Evolutionary conservation across 2,329 filamentous ascomycete species (phyloP), one percentile per base, ranked within the genome.

Genomic region (Drechslerella coelobrocha): DNA sequence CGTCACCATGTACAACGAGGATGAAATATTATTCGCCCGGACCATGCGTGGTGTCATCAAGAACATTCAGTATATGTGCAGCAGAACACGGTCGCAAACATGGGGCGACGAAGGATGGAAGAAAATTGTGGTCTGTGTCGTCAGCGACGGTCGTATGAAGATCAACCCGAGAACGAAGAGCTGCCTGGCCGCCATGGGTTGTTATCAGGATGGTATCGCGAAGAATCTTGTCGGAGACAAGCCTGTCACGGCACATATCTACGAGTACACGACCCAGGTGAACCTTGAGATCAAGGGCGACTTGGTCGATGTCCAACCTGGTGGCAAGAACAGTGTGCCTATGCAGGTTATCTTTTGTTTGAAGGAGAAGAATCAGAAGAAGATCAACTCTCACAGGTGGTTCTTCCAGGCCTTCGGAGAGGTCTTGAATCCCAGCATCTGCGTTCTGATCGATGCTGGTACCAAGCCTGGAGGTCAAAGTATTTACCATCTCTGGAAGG

Each of bases 351-450:
- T 99, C 2, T 99, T 99, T 83, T 99, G 94, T 79, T 80, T 99
- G 72, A 99, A 99, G 82, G 94, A 99, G 78, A 97, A 97, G 85
- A 99, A 99, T 78, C 92, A 97, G 82, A 99, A 99, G 83, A 99
- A 99, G 84, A 99, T 99, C 85, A 99, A 99, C 79, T 97, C 94
- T 0, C 94, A 99, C 79, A 84, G 94, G 78, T 99, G 94, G 94
- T 97, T 99, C 82, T 99, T 99, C 84, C 89, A 95, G 75, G 94
- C 93, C 0, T 99, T 99, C 78, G 94, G 94, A 29, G 86, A 88
- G 21, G 90, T 97, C 2, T 81, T 99, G 47, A 89, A 97, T 73
- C 94, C 94, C 39, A 97, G 97, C 77, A 96, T 99, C 75, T 97
- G 94, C 77, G 93, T 97, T 9, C 84, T 99, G 56, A 86, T 99